Evolutionary conservation across 306 rosid genomes (phyloP), one percentile per base, ranked within the genome.

Genomic region (Ziziphus jujuba): DNA sequence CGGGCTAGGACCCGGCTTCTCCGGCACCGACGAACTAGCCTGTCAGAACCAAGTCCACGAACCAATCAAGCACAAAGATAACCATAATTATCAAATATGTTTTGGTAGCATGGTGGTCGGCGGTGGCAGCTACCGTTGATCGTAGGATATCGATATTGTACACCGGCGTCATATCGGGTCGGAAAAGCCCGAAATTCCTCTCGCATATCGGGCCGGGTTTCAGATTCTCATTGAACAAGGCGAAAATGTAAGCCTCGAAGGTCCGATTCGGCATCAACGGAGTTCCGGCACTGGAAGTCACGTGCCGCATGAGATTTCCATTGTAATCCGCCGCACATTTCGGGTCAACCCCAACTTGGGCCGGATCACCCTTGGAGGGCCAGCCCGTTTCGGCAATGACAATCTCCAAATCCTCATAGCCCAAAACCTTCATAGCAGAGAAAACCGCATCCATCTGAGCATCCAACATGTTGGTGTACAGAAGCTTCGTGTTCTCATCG

Each of bases 221-320:
- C 21, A 85, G 83, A 77, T 89, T 74, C 71, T 91, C 96, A 9
- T 85, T 75, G 57, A 91, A 91, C 5, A 91, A 69, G 7, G 89
- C 82, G 54, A 91, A 91, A 47, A 91, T 77, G 60, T 76, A 89
- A 3, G 90, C 73, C 56, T 91, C 96, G 56, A 89, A 91, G 7
- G 92, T 91, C 60, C 82, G 57, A 24, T 91, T 89, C 0, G 98
- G 91, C 96, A 85, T 91, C 54, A 87, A 75, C 2, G 97, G 85
- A 0, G 98, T 90, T 10, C 87, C 90, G 1, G 6, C 23, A 2
- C 87, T 82, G 2, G 90, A 90, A 0, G 55, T 77, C 59, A 90
- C 77, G 10, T 90, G 95, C 1, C 77, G 74, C 4, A 90, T 61
- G 48, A 90, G 90, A 53, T 90, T 84, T 19, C 69, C 61, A 36